phyloP scores from a whole-genome alignment of 2,329 filamentous ascomycete genomes.

The Ceratocystis colombiana region DNA sequence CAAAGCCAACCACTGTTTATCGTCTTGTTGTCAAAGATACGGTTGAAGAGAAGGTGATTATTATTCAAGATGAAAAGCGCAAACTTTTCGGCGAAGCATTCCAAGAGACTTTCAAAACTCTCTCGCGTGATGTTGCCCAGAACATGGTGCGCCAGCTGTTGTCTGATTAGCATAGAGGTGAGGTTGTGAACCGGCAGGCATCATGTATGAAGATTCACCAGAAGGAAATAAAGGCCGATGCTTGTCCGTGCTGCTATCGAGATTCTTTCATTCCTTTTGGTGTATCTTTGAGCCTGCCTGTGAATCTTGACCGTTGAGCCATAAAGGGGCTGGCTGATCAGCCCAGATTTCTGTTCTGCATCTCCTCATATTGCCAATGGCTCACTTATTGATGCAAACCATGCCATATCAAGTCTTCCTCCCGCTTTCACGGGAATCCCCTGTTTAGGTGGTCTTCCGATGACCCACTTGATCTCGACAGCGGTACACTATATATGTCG shows the following conservation, averaged over 20 bases:
- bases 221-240: neutral
- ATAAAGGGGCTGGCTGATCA: no score
- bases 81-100: slow-evolving; percentile 69
- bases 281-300: no score
- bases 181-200: neutral
- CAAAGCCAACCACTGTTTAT: slow-evolving; percentile 66
- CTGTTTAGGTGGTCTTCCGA: neutral
- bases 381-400: no score
- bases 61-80: slow-evolving; percentile 69
- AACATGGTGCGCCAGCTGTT: slow-evolving; percentile 23
- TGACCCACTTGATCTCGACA: neutral
- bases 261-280: no score
- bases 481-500: neutral
- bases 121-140: slow-evolving; percentile 16
- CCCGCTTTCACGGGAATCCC: neutral
- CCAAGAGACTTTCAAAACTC: slow-evolving; percentile 50
- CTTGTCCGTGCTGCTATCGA: no score
- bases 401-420: neutral
- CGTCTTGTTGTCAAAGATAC: slow-evolving; percentile 69
- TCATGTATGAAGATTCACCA: neutral
- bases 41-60: slow-evolving; percentile 71
- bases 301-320: no score
- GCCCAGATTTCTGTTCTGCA: no score
- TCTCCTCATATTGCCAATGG: no score
- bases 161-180: slow-evolving; percentile 6